A percentile compares a stretch with the other conserved stretches of the same genome.
phyloP scores from a whole-genome alignment of 106 monocot species.

The Agapanthus africanus region DNA sequence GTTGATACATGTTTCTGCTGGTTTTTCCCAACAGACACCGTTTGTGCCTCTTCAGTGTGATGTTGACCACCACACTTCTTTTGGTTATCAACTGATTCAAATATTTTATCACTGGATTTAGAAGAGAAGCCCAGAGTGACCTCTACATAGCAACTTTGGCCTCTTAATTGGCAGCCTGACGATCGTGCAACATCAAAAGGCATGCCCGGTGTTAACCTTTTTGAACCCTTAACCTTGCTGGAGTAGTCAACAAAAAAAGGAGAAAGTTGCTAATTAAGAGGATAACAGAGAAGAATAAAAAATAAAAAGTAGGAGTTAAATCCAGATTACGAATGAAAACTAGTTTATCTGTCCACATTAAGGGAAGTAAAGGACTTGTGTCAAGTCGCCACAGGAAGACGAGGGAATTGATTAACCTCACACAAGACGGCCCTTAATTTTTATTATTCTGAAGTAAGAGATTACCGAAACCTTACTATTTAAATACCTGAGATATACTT shows the following conservation, averaged over 20 bases:
- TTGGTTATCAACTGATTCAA: constrained; percentile 8
- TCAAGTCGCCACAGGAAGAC: neutral
- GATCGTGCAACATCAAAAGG: constrained; percentile 40
- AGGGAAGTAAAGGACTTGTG: neutral
- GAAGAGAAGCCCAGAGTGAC: constrained; percentile 60
- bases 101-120: constrained; percentile 12
- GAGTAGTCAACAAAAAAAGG: constrained; percentile 10
- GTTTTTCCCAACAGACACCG: constrained; percentile 19
- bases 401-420: neutral
- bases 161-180: constrained; percentile 54
- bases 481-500: constrained; percentile 73
- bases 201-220: constrained; percentile 26
- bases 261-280: too few relatives aligned
- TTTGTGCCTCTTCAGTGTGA: constrained; percentile 18
- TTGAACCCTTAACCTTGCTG: constrained; percentile 58
- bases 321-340: neutral
- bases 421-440: neutral
- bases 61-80: constrained; percentile 10
- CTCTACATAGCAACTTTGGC: constrained; percentile 82
- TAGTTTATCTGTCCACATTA: neutral
- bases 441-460: neutral
- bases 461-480: neutral
- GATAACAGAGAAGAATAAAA: neutral
- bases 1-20: constrained; percentile 32
- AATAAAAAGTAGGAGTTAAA: neutral